Base-by-base conservation (phyloP, 2,329 filamentous ascomycete species). In the Colletotrichum gloeosporioides region DNA sequence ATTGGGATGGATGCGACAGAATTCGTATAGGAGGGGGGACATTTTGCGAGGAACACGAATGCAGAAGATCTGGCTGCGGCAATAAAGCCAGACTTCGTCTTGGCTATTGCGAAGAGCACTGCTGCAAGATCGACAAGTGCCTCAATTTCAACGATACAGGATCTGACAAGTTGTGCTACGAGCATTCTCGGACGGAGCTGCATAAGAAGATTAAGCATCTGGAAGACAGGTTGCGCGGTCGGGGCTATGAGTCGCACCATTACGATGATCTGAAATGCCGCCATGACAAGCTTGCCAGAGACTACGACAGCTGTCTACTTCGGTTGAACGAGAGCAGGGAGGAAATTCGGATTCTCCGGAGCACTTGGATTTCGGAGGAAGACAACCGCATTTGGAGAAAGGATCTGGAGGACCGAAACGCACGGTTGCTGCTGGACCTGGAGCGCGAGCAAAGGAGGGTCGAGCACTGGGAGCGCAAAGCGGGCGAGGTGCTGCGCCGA, bases 391-490 rank as follows among this genome's bases (percentile, higher is more conserved):
- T 64, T 8, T 69, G 74, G 70, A 69, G 74, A 27, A 44, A 69
- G 31, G 74, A 74, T 7, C 61, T 74, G 7, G 74, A 76, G 32
- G 74, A 65, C 34, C 71, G 74, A 16, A 69, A 74, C 36, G 57
- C 64, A 53, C 65, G 71, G 32, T 34, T 76, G 10, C 31, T 74
- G 0, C 90, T 98, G 34, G 97, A 99, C 81, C 90, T 99, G 9
- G 97, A 99, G 82, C 96, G 95, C 78, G 96, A 99, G 84, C 94
- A 96, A 79, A 98, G 97, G 82, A 93, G 95, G 16, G 96, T 98
- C 79, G 97, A 99, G 83, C 97, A 99, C 84, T 99, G 97, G 97
- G 99, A 99, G 96, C 92, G 97, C 55, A 95, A 95, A 36, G 74
- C 74, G 16, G 49, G 62, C 27, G 74, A 76, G 18, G 39, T 76